These are phyloP conservation scores for Apiotrichum siamense DNA, from an alignment of 1,284 basidiomycete species.

Conservation along the genomic window DNA sequence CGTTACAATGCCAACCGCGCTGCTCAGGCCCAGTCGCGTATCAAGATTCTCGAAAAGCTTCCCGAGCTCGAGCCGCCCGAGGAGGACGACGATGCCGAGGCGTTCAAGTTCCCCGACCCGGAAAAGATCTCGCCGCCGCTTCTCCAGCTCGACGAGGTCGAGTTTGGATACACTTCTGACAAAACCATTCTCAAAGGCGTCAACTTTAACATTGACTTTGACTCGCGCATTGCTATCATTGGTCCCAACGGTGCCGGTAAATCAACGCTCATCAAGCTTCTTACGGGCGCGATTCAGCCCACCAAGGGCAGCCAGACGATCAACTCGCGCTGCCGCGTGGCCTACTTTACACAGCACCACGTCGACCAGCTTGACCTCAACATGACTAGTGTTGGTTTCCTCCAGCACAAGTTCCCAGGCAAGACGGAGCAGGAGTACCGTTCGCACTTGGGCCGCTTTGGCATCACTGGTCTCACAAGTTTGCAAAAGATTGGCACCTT, in stretches of 20 bases:
- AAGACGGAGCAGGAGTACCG: conserved; percentile 96
- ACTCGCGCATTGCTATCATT: conserved; percentile 84
- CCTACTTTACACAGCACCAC: conserved; percentile 97
- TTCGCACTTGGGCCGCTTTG: conserved; percentile 91
- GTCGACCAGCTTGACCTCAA: conserved; percentile 83
- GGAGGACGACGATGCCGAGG: conserved; percentile 76
- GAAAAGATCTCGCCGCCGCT: conserved; percentile 95
- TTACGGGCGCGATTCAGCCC: conserved; percentile 85
- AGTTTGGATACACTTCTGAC: conserved; percentile 82
- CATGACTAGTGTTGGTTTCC: conserved; percentile 85
- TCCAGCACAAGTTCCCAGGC: conserved; percentile 86
- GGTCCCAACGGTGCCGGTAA: conserved; percentile 59
- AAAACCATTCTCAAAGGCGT: conserved; percentile 72
- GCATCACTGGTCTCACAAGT: conserved; percentile 94
- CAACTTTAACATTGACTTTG: conserved; percentile 84
- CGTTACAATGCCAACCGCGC: conserved; percentile 90
- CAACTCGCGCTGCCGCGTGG: conserved; percentile 83
- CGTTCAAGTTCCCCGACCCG: conserved; percentile 87
- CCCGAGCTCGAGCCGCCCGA: conserved; percentile 91
- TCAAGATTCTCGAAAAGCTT: conserved; percentile 97
- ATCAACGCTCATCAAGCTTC: conserved; percentile 68
- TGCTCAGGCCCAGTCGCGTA: conserved; percentile 90
- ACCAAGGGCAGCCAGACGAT: conserved; percentile 74
- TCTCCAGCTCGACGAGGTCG: conserved; percentile 86
- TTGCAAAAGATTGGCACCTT: conserved; percentile 52